phyloP scores from a whole-genome alignment of 2,329 filamentous ascomycete species.

The Pseudovirgaria hyperparasitica region DNA sequence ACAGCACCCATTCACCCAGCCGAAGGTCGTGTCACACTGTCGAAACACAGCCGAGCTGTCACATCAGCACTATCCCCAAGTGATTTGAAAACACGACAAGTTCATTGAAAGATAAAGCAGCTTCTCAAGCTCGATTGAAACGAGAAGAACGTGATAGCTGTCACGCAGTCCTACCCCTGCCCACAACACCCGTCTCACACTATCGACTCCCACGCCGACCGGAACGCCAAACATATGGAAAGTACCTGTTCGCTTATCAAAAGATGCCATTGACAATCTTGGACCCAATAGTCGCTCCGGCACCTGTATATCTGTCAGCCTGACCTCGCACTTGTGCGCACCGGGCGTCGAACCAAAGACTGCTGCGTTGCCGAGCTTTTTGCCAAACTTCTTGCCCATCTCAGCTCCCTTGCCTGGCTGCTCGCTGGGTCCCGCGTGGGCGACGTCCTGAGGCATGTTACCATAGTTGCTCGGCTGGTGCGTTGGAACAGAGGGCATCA shows the following conservation, averaged over 20 bases:
- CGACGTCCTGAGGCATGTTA: slow-evolving; percentile 65
- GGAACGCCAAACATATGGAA: neutral
- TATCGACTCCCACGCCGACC: neutral
- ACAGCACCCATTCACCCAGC: too few relatives aligned
- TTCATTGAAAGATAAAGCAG: neutral
- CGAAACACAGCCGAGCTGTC: too few relatives aligned
- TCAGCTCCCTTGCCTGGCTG: slow-evolving; percentile 53
- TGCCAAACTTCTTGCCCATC: slow-evolving; percentile 88
- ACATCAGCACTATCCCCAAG: too few relatives aligned
- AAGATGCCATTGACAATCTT: slow-evolving; percentile 89
- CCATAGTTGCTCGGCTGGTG: slow-evolving; percentile 49
- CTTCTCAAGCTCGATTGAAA: neutral
- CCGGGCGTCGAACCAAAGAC: too few relatives aligned
- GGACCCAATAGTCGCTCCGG: slow-evolving; percentile 78
- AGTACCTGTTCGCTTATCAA: too few relatives aligned
- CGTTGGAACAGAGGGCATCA: slow-evolving; percentile 24
- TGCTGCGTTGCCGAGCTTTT: slow-evolving; percentile 77
- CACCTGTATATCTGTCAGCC: too few relatives aligned
- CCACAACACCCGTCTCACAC: neutral
- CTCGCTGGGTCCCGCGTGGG: slow-evolving; percentile 40
- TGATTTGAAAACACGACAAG: too few relatives aligned
- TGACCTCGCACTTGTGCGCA: too few relatives aligned
- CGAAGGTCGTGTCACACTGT: too few relatives aligned
- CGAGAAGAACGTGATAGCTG: neutral
- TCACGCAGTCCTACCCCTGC: neutral